Conservation (phyloP, 305 asterid species). For the Solanum hybrid region DNA sequence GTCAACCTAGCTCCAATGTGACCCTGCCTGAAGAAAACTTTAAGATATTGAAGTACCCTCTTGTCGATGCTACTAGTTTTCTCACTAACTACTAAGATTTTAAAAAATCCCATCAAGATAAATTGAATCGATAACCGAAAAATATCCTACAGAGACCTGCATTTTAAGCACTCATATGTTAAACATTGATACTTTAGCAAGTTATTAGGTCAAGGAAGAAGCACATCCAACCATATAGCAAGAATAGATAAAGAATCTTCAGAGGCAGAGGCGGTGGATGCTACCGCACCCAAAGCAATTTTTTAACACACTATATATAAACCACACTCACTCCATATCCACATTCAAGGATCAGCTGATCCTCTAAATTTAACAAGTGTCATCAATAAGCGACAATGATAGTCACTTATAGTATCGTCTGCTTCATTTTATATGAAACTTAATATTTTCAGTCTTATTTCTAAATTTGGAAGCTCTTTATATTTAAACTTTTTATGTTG, state of each 20-base stretch:
- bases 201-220: not conserved
- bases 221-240: not conserved
- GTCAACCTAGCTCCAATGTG: not conserved
- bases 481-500: too few species aligned
- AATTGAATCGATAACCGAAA: not conserved
- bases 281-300: not conserved
- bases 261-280: not conserved
- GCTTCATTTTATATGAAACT: not conserved
- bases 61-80: not conserved
- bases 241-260: not conserved
- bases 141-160: not conserved
- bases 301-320: not conserved
- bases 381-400: not conserved
- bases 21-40: not conserved
- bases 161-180: not conserved
- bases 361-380: not conserved
- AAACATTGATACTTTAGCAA: not conserved
- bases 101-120: not conserved
- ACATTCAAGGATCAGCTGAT: not conserved
- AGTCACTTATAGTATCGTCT: not conserved
- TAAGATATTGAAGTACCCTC: not conserved
- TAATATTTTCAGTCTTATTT: not conserved
- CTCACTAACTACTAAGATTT: not conserved
- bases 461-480: not conserved
- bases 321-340: not conserved